Conservation (phyloP, 805 yeast genomes). For the Candida adriatica region DNA sequence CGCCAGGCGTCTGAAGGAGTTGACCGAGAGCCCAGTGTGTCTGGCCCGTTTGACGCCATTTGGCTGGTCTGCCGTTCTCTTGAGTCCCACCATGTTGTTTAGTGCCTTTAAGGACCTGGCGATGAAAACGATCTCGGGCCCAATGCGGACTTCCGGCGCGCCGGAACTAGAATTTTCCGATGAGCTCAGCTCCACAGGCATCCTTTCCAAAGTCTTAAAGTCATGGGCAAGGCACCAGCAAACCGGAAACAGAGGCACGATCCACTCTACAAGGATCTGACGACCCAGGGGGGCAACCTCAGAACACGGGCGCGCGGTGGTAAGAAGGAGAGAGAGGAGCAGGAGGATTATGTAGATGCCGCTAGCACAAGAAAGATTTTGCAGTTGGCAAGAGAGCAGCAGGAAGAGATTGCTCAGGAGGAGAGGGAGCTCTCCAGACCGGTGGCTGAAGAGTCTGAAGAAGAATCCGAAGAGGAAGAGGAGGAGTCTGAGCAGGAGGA, state of each 20-base stretch:
- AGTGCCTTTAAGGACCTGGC: too few relatives aligned
- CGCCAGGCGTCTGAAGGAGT: slow-evolving; percentile 22
- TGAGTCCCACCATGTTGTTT: slow-evolving; percentile 20
- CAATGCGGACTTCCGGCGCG: too few relatives aligned
- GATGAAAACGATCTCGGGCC: too few relatives aligned
- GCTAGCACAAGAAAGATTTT: slow-evolving; percentile 76
- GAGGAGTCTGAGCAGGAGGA: slow-evolving; percentile 40
- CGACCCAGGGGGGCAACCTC: slow-evolving; percentile 67
- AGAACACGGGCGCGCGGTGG: slow-evolving; percentile 35
- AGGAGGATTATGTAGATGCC: slow-evolving; percentile 71
- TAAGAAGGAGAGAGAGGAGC: slow-evolving; percentile 34
- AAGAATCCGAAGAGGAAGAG: slow-evolving; percentile 30
- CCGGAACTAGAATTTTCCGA: too few relatives aligned
- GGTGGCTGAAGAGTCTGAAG: slow-evolving; percentile 32
- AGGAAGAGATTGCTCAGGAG: slow-evolving; percentile 78
- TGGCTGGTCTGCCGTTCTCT: slow-evolving; percentile 21
- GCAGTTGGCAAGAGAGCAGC: slow-evolving; percentile 88
- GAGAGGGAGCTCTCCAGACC: slow-evolving; percentile 32
- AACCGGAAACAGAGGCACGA: slow-evolving; percentile 64
- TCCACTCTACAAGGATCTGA: slow-evolving; percentile 72
- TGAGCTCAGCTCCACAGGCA: too few relatives aligned
- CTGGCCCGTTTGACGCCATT: slow-evolving; percentile 16
- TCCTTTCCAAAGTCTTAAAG: too few relatives aligned
- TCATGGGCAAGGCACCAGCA: slow-evolving; percentile 68
- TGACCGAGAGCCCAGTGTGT: slow-evolving; percentile 24